Evolutionary conservation across 768 basidiomycete genomes (phyloP).

Genomic region (Strobilomyces confusus): DNA sequence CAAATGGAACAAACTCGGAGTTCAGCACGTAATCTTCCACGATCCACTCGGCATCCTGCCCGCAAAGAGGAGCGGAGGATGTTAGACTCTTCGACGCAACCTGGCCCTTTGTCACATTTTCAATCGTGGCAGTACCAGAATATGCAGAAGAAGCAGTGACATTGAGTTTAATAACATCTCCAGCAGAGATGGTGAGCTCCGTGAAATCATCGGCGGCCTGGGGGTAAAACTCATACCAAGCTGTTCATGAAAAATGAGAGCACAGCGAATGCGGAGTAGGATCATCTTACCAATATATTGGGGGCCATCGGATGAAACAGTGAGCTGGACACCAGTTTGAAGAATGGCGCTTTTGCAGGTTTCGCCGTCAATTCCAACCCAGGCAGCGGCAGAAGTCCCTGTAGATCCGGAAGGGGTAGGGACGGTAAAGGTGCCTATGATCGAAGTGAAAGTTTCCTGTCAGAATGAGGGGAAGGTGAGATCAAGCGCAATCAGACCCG

Average conservation of each 20-base stretch:
- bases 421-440: slow-evolving; percentile 9
- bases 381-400: not conserved
- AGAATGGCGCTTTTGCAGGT: not conserved
- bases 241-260: not conserved
- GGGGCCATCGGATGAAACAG: not conserved
- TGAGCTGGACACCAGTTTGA: not conserved
- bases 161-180: slow-evolving; percentile 4
- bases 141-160: not conserved
- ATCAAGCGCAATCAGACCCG: not conserved
- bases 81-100: not conserved
- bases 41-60: slow-evolving; percentile 12
- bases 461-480: not conserved
- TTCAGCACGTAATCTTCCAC: not conserved
- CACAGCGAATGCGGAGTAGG: not conserved
- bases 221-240: not conserved
- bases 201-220: not conserved
- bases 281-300: not conserved
- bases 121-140: not conserved
- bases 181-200: slow-evolving; percentile 2
- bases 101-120: not conserved
- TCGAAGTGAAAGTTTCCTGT: slow-evolving; percentile 7
- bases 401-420: slow-evolving; percentile 1
- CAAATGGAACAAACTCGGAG: not conserved
- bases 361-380: slow-evolving; percentile 15
- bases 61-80: not conserved